Conservation (phyloP, 495 filamentous ascomycete species). For the Penicillium crystallinum region DNA sequence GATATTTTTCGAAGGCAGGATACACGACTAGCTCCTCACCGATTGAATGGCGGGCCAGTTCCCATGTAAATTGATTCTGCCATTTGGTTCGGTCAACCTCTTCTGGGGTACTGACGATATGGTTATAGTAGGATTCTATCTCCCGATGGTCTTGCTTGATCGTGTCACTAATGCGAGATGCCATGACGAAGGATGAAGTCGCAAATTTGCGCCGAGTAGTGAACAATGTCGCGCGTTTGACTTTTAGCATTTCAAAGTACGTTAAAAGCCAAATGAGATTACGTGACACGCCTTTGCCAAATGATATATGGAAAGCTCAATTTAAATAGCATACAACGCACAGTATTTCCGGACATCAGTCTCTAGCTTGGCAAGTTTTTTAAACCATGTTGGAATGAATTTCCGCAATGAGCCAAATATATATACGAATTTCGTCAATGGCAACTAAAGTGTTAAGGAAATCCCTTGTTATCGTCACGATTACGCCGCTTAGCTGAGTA, state of each 20-base stretch:
- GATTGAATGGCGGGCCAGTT: conserved; percentile 56
- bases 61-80: conserved; percentile 64
- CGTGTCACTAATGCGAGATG: conserved; percentile 3
- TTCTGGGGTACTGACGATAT: conserved; percentile 46
- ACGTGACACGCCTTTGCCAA: too few species aligned
- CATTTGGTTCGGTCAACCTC: conserved; percentile 46
- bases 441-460: too few species aligned
- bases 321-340: too few species aligned
- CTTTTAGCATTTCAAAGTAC: not conserved
- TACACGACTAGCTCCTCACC: conserved; percentile 63
- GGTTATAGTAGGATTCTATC: conserved; percentile 50
- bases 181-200: not conserved
- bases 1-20: conserved; percentile 57
- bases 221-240: not conserved
- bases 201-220: not conserved
- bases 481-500: too few species aligned
- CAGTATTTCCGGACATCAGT: too few species aligned
- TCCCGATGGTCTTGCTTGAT: conserved; percentile 59
- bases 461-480: too few species aligned
- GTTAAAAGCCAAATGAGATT: not conserved
- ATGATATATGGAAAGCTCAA: too few species aligned
- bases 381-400: too few species aligned
- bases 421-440: too few species aligned
- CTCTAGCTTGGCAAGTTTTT: too few species aligned
- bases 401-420: too few species aligned